Percentiles rank a stretch among this genome's conserved stretches.
These are phyloP conservation scores for Collybia sp. DNA, from an alignment of 768 basidiomycete genomes.

Conservation along the genomic window DNA sequence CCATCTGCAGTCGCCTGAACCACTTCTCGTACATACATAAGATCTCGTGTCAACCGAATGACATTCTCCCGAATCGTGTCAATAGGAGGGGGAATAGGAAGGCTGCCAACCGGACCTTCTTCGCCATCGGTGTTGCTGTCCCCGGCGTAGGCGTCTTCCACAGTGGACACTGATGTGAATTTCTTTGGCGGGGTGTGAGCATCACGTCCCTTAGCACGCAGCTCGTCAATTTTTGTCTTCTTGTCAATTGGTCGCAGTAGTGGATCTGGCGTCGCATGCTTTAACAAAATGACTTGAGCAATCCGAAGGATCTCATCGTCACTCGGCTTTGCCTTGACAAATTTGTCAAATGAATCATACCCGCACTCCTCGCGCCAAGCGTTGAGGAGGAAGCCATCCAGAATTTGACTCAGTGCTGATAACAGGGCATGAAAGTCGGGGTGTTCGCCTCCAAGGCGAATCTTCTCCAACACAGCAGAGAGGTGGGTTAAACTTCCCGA, in stretches of 20 bases:
- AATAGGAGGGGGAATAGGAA: background rate
- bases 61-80: conserved; percentile 16
- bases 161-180: too few relatives aligned
- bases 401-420: conserved; percentile 21
- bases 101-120: too few relatives aligned
- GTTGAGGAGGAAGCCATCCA: conserved; percentile 25
- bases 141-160: too few relatives aligned
- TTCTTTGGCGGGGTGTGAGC: too few relatives aligned
- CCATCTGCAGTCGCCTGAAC: conserved; percentile 15
- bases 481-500: conserved; percentile 22
- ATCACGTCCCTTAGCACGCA: too few relatives aligned
- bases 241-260: too few relatives aligned
- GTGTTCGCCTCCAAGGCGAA: conserved; percentile 20
- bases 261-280: conserved; percentile 15
- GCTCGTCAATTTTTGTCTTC: too few relatives aligned
- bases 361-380: conserved; percentile 22
- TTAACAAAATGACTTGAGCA: conserved; percentile 14
- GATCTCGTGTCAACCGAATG: conserved; percentile 14
- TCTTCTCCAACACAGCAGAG: conserved; percentile 25
- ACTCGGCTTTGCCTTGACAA: conserved; percentile 20
- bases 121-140: too few relatives aligned
- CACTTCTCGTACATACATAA: conserved; percentile 17
- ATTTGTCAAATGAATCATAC: conserved; percentile 4
- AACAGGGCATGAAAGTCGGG: conserved; percentile 29
- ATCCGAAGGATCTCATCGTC: conserved; percentile 10